These are phyloP conservation scores for Microstroma glucosiphilum DNA, from an alignment of 1,284 basidiomycete species.

Conservation along the genomic window DNA sequence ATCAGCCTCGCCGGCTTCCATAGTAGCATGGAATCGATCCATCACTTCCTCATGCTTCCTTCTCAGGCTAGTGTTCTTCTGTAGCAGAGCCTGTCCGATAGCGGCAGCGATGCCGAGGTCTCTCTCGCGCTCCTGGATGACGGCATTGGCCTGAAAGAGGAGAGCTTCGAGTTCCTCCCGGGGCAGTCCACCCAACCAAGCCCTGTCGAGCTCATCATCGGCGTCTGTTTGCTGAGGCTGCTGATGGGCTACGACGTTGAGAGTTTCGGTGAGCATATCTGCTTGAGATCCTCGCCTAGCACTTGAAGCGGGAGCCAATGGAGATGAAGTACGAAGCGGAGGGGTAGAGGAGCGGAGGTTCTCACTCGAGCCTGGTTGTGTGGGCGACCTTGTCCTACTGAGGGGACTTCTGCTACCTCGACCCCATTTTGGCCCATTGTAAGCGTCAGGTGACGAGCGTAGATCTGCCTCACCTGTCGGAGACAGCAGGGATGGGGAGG, in stretches of 20 bases:
- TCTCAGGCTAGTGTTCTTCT: slow-evolving; percentile 37
- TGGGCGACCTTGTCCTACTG: neutral
- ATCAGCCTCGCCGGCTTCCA: neutral
- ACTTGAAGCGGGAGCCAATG: neutral
- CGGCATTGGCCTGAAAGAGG: slow-evolving; percentile 32
- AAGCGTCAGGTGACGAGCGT: too few species aligned
- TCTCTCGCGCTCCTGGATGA: slow-evolving; percentile 36
- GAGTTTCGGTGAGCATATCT: neutral
- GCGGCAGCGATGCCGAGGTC: slow-evolving; percentile 40
- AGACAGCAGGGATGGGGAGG: too few species aligned
- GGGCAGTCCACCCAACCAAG: slow-evolving; percentile 26
- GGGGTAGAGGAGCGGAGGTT: neutral
- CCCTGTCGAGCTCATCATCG: slow-evolving; percentile 18
- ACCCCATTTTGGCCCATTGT: too few species aligned
- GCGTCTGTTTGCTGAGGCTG: neutral
- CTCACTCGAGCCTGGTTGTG: neutral
- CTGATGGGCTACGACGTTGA: slow-evolving; percentile 1
- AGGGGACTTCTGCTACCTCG: neutral
- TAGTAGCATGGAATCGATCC: slow-evolving; percentile 6
- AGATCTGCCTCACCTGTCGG: too few species aligned
- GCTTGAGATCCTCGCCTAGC: neutral
- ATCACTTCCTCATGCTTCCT: slow-evolving; percentile 27
- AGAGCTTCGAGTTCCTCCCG: slow-evolving; percentile 37
- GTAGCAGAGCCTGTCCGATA: slow-evolving; percentile 40
- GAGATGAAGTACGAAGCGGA: neutral